Percentiles rank a stretch among this genome's conserved stretches.
Conservation (phyloP, 2,329 filamentous ascomycete genomes). For the Fusarium sp. region DNA sequence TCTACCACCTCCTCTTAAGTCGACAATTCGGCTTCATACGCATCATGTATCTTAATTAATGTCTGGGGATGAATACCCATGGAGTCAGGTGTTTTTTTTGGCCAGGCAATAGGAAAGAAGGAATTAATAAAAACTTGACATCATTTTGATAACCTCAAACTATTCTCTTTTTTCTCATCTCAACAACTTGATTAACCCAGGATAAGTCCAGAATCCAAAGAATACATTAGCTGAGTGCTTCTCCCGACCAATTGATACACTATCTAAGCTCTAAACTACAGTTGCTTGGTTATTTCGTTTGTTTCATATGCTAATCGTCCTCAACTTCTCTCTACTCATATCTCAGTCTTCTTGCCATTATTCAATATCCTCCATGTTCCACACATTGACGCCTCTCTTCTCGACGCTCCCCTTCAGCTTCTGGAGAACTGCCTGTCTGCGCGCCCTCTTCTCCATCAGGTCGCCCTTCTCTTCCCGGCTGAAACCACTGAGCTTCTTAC, state of each 20-base stretch:
- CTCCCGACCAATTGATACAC: constrained; percentile 41
- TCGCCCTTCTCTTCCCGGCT: constrained; percentile 68
- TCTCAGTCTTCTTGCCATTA: constrained; percentile 43
- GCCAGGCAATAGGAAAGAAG: neutral
- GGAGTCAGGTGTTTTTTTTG: constrained; percentile 27
- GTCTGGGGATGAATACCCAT: constrained; percentile 14
- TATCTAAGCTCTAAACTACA: constrained; percentile 47
- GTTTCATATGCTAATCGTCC: constrained; percentile 30
- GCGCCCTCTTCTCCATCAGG: constrained; percentile 66
- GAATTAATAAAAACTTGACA: neutral
- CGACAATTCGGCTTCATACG: neutral
- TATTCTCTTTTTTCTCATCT: neutral
- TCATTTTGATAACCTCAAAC: neutral
- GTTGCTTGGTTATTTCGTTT: constrained; percentile 20
- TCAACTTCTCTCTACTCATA: constrained; percentile 1
- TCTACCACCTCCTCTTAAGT: constrained; percentile 13
- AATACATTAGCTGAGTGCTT: constrained; percentile 23
- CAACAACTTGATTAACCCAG: neutral
- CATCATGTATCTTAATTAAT: neutral
- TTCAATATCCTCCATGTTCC: constrained; percentile 62
- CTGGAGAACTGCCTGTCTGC: constrained; percentile 63
- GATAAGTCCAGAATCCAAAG: neutral
- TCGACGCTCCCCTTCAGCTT: constrained; percentile 64
- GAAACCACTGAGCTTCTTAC: constrained; percentile 73
- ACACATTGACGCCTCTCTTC: constrained; percentile 63